Evolutionary conservation across 345 rosid species (phyloP), one percentile per base, ranked within the genome.

Genomic region (Rhizophora mangle): DNA sequence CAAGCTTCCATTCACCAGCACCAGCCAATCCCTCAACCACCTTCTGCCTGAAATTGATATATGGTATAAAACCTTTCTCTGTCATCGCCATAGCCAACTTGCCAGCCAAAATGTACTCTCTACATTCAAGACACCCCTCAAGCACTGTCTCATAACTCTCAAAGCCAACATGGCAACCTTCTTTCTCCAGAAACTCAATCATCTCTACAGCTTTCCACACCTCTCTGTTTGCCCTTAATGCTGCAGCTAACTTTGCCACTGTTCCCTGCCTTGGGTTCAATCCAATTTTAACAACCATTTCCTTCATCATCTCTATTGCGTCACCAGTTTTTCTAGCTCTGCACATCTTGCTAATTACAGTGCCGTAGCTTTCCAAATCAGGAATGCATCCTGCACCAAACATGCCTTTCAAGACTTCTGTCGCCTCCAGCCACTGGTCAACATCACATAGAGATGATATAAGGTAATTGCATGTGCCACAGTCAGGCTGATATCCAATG

Each of bases 11-110:
- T 74, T 90, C 96, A 62, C 86, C 86, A 6, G 78, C 75, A 65
- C 63, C 61, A 69, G 79, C 82, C 68, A 93, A 76, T 49, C 89
- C 87, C 65, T 89, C 87, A 5, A 90, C 82, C 62, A 93, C 82
- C 81, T 87, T 90, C 62, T 80, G 92, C 84, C 98, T 84, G 49
- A 81, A 82, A 75, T 71, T 83, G 34, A 90, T 83, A 78, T 82
- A 86, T 30, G 98, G 98, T 80, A 93, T 85, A 72, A 87, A 93
- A 68, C 91, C 92, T 72, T 72, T 90, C 54, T 78, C 85, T 13
- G 96, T 81, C 98, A 93, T 93, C 68, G 68, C 67, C 85, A 84
- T 81, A 59, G 76, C 92, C 53, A 77, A 74, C 76, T 88, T 93
- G 54, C 78, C 98, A 20, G 96, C 98, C 82, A 90, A 79, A 75